Percentiles rank a stretch among this genome's conserved stretches.
Evolutionary conservation across 2,329 filamentous ascomycete genomes (phyloP).

Genomic region (Aureobasidium uvarum): DNA sequence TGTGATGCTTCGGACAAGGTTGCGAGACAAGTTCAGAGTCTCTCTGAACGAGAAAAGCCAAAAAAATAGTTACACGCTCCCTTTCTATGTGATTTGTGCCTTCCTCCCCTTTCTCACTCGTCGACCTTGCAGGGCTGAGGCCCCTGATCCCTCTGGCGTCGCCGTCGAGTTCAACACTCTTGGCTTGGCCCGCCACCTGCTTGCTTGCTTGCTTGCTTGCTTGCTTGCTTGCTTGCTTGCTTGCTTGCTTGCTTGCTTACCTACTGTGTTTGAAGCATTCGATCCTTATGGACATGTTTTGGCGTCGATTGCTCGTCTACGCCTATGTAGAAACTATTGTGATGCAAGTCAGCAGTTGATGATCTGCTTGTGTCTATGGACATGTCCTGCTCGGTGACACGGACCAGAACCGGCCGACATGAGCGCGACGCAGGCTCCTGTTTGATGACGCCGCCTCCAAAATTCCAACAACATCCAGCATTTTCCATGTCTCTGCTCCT

Average conservation of each 20-base stretch:
- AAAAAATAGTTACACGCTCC: not conserved
- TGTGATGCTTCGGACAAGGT: not conserved
- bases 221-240: no score
- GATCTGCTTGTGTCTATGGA: not conserved
- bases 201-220: no score
- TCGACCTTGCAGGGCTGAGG: conserved; percentile 19
- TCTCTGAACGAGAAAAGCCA: not conserved
- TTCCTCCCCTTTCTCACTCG: conserved; percentile 18
- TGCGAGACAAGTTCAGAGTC: not conserved
- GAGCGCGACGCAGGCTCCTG: conserved; percentile 7
- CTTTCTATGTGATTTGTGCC: not conserved
- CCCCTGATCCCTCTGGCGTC: conserved; percentile 16
- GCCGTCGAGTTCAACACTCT: conserved; percentile 7
- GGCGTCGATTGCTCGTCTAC: not conserved
- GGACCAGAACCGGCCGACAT: conserved; percentile 29
- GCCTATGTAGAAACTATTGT: not conserved
- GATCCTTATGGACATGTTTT: not conserved
- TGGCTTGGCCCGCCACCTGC: not conserved
- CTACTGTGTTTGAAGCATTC: no score
- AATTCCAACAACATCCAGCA: conserved; percentile 26
- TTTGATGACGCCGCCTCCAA: conserved; percentile 18
- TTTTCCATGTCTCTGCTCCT: conserved; percentile 15
- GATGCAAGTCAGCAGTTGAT: not conserved
- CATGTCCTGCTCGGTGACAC: conserved; percentile 1
- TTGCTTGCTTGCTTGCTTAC: not conserved